Base-by-base conservation (phyloP, 345 rosid species). In the Syzygium aqueum region DNA sequence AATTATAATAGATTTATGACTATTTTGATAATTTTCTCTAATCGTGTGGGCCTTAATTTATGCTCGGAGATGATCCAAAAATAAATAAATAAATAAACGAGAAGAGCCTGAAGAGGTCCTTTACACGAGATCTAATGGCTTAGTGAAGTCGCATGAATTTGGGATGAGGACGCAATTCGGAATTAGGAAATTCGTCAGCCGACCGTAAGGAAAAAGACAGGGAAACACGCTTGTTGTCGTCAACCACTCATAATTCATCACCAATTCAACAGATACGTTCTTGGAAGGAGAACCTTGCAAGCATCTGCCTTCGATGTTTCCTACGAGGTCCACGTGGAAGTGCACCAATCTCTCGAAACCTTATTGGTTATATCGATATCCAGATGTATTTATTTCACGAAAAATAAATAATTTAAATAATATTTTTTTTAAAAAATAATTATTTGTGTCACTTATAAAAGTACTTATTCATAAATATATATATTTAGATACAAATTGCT, bases 361-460 rank as follows among this genome's bases (percentile, higher is more conserved):
- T 43, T 43, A 5, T 43, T 3, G 1, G 59, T 54, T 19, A 21
- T 1, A 43, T 43, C 7, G 7, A 43, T 43, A 43, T 43, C 1
- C 6, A 43, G 46, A 5, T 43, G 1, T 6, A 11, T 57, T 59
- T 59, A 3, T 59, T 59, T 4, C 28, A 2, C 2, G 1, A 59
- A 59, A 27, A 59, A 11, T 25, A 0, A 7, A n/a, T n/a, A 3
- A n/a, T 61, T 61, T 27, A 43, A 43, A 43, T 6, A 6, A 43
- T 43, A 43, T 43, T 43, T 43, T 43, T 43, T 1, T 61, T 4
- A 27, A 51, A 27, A 51, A 51, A 51, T 12, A 50, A 8, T 59
- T 5, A 3, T 1, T 59, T 59, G 6, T 11, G 11, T 6, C 0
- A 0, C 5, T 59, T 59, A 27, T 7, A 43, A 0, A 43, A 43